phyloP scores from a whole-genome alignment of 192 early-diverging fungal species.

The Geosiphon pyriformis region DNA sequence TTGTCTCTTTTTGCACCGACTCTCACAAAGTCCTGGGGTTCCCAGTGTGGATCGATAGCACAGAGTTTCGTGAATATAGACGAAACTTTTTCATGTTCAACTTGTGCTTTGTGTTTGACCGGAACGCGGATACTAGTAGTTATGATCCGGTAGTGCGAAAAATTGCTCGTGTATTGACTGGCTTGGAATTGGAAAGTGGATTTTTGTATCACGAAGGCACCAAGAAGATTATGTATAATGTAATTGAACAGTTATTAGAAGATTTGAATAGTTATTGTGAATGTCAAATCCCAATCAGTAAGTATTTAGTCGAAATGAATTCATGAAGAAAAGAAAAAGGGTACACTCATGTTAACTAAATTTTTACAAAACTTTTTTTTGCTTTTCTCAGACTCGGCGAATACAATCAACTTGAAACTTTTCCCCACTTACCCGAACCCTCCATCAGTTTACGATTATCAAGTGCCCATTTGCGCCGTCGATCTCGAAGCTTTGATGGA shows the following conservation, averaged over 20 bases:
- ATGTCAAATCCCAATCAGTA: constrained; percentile 83
- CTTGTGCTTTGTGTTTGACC: constrained; percentile 91
- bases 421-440: constrained; percentile 78
- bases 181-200: constrained; percentile 72
- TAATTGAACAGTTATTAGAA: constrained; percentile 80
- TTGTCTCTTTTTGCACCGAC: constrained; percentile 67
- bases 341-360: neutral
- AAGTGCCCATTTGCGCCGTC: constrained; percentile 76
- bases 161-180: constrained; percentile 73
- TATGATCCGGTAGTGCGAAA: constrained; percentile 89
- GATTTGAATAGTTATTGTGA: constrained; percentile 83
- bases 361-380: neutral
- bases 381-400: constrained; percentile 55
- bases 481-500: constrained; percentile 59
- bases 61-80: constrained; percentile 49
- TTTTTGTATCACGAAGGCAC: constrained; percentile 47
- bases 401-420: constrained; percentile 80
- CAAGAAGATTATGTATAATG: constrained; percentile 55
- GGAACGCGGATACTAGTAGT: constrained; percentile 66
- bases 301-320: constrained; percentile 1
- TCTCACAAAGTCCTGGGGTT: constrained; percentile 69
- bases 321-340: neutral
- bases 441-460: constrained; percentile 66
- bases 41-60: constrained; percentile 68
- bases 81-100: constrained; percentile 90